Evolutionary conservation across 2,329 filamentous ascomycete species (phyloP), one percentile per base, ranked within the genome.

Genomic region (Colletotrichum somersetense): DNA sequence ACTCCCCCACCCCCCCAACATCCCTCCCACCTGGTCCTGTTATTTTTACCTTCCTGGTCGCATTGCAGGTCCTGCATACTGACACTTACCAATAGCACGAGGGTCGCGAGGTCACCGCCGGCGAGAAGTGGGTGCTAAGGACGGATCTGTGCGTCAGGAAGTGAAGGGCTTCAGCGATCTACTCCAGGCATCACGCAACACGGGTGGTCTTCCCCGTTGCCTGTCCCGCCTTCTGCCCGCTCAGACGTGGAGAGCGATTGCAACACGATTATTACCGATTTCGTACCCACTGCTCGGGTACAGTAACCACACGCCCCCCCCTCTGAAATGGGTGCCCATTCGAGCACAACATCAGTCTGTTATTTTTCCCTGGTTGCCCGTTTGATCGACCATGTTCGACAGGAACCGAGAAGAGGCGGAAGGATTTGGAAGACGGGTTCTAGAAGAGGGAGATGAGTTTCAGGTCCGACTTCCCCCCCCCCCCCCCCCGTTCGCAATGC

Each of bases 121-220:
- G 95, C 12, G 94, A 97, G 83, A 97, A 97, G 82, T 97, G 95
- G 95, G 91, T 97, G 72, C 88, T 97, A 72, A 86, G 95, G 75
- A 97, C 92, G 74, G 95, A 97, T 84, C 81, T 97, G 53, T 94
- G 92, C 77, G 87, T 95, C 18, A 86, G 81, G 74, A 84, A 87
- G 73, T 90, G 75, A 80, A 48, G 44, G n/a, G 30, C 10, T 38
- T 52, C 35, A 7, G n/a, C n/a, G 33, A 62, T 52, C 44, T 50
- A 46, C 55, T 33, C 59, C 44, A 52, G 40, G 61, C 50, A 40
- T 57, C 53, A 44, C 44, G 63, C 57, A 67, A 62, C 42, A 69
- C 23, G 30, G 44, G 18, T 62, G 12, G n/a, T 8, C 30, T 30
- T 48, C 59, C 59, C 59, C 35, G 33, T 12, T 30, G 44, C n/a